A percentile compares a stretch with the other conserved stretches of the same genome.
phyloP scores from a whole-genome alignment of 1,284 basidiomycete species.

The Veloboletus limbatus region DNA sequence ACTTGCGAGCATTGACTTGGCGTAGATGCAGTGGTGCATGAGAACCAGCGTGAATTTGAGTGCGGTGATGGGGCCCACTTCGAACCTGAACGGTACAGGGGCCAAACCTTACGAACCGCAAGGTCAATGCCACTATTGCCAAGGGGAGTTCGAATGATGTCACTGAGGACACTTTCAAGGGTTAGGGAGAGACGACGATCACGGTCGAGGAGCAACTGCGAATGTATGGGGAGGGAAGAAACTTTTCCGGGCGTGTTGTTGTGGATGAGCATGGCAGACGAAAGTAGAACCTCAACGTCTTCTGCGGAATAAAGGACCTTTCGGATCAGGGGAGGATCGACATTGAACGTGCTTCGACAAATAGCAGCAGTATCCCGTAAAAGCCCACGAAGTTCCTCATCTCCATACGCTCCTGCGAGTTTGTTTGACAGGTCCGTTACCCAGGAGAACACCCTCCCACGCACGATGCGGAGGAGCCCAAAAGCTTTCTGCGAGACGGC shows the following conservation, averaged over 20 bases:
- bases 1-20: conserved; percentile 11
- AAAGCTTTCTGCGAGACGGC: conserved; percentile 13
- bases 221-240: conserved; percentile 4
- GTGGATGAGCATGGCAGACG: conserved; percentile 36
- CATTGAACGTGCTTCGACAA: conserved; percentile 43
- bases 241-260: conserved; percentile 28
- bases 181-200: conserved; percentile 31
- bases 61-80: conserved; percentile 31
- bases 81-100: conserved; percentile 29
- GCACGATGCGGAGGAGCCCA: conserved; percentile 30
- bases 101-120: conserved; percentile 39
- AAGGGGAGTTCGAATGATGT: conserved; percentile 7
- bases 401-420: conserved; percentile 21
- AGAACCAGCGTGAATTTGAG: conserved; percentile 40
- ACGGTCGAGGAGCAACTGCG: conserved; percentile 24
- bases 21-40: conserved; percentile 19
- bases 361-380: conserved; percentile 37
- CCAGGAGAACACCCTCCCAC: conserved; percentile 38
- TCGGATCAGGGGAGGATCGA: conserved; percentile 23
- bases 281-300: conserved; percentile 34
- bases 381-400: conserved; percentile 26
- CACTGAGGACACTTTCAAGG: conserved; percentile 23
- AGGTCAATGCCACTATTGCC: conserved; percentile 30
- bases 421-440: conserved; percentile 30
- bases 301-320: conserved; percentile 21